phyloP scores from a whole-genome alignment of 2,329 filamentous ascomycete species.

The Cytospora leucostoma region DNA sequence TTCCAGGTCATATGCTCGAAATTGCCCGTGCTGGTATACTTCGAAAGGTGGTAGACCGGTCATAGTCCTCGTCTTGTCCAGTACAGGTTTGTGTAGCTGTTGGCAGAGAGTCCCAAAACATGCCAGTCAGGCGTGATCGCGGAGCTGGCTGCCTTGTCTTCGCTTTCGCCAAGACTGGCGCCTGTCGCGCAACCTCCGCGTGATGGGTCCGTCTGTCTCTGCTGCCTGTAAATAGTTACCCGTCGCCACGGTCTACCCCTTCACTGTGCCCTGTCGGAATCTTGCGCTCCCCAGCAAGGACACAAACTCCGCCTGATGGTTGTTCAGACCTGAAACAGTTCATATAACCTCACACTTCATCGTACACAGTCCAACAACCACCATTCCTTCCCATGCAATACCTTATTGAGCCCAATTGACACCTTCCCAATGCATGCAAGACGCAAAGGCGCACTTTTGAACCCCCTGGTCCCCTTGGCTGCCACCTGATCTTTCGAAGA shows the following conservation, averaged over 20 bases:
- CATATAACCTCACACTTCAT: constrained; percentile 25
- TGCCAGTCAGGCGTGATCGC: constrained; percentile 2
- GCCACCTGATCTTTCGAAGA: constrained; percentile 9
- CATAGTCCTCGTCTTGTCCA: constrained; percentile 21
- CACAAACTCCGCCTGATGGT: constrained; percentile 15
- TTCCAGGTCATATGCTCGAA: constrained; percentile 12
- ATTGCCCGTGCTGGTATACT: constrained; percentile 7
- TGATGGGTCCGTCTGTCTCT: constrained; percentile 9
- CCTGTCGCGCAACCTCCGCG: constrained; percentile 15
- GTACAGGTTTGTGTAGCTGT: constrained; percentile 10
- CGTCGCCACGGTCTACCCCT: not conserved
- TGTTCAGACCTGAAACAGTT: constrained; percentile 14
- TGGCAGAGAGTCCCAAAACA: constrained; percentile 16
- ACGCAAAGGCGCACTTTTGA: constrained; percentile 26
- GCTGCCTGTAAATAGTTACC: constrained; percentile 10
- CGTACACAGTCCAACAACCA: constrained; percentile 26
- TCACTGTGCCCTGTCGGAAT: constrained; percentile 4
- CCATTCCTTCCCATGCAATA: constrained; percentile 24
- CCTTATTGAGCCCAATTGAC: constrained; percentile 22
- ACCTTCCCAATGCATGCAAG: constrained; percentile 29
- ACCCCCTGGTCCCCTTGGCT: constrained; percentile 14
- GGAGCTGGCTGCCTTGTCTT: constrained; percentile 19
- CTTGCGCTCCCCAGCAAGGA: constrained; percentile 4
- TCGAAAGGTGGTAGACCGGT: constrained; percentile 3
- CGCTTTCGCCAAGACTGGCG: constrained; percentile 26